These are phyloP conservation scores for Pleurotus ostreatus DNA, from an alignment of 768 basidiomycete genomes.

Conservation along the genomic window DNA sequence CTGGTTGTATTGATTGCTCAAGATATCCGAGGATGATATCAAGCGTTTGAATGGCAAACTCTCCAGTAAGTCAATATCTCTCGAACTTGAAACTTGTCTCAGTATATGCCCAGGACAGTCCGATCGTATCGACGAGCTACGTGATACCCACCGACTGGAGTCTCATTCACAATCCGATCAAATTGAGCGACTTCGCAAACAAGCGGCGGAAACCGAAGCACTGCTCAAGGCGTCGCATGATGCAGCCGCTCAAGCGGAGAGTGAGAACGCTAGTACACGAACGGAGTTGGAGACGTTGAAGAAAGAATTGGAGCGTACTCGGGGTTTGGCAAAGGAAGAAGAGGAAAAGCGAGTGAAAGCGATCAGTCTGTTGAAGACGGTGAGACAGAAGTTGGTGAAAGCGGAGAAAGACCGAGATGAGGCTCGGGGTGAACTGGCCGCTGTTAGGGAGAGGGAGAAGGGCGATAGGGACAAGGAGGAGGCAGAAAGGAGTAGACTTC, in stretches of 20 bases:
- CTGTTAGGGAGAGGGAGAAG: conserved; percentile 49
- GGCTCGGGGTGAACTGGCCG: conserved; percentile 49
- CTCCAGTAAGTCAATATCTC: conserved; percentile 45
- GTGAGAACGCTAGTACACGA: conserved; percentile 44
- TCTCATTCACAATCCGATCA: conserved; percentile 73
- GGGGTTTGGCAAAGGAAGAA: conserved; percentile 77
- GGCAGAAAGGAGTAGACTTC: conserved; percentile 47
- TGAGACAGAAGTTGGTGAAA: conserved; percentile 95
- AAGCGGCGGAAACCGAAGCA: conserved; percentile 68
- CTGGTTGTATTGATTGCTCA: not conserved
- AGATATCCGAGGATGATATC: conserved; percentile 79
- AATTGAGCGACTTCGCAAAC: conserved; percentile 64
- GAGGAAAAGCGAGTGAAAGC: conserved; percentile 97
- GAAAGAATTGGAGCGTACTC: conserved; percentile 58
- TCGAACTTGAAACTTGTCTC: not conserved
- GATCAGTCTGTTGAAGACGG: conserved; percentile 87
- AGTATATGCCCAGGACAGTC: conserved; percentile 62
- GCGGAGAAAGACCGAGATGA: conserved; percentile 94
- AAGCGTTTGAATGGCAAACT: conserved; percentile 70
- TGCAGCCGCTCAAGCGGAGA: conserved; percentile 44
- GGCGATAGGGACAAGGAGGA: conserved; percentile 53
- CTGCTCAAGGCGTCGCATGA: conserved; percentile 57
- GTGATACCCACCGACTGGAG: conserved; percentile 80
- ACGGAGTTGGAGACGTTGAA: conserved; percentile 56
- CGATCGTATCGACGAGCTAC: conserved; percentile 77